Evolutionary conservation across 352 stramenopile genomes (phyloP), one percentile per base, ranked within the genome.

Genomic region (Pythium biforme): DNA sequence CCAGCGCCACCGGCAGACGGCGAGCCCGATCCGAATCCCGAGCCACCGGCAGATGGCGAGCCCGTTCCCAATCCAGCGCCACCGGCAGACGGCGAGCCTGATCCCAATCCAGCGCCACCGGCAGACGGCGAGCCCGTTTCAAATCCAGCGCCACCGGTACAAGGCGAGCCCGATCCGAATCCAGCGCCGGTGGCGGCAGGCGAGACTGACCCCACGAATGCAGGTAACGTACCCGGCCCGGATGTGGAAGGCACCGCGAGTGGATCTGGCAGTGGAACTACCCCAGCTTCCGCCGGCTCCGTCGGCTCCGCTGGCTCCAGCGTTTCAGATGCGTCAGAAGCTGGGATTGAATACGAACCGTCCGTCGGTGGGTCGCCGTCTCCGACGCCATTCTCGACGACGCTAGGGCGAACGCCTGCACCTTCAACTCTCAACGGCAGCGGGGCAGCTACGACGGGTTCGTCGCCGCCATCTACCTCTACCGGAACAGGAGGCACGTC

Each of bases 391-490:
- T 2, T 17, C 4, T 29, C 47, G 11, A 46, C 46, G 11, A 55
- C 47, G 48, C 57, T 55, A 17, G 25, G 20, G 20, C 37, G 43
- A 48, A 51, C 43, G 9, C 55, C 23, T 15, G 31, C 56, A 15
- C 56, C 46, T 4, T 55, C 47, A 0, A 23, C 33, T 25, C 26
- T 51, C 15, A 31, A 33, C 1, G 25, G n/a, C 23, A 20, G 12
- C 25, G 43, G 12, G 34, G 50, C 31, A n/a, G 7, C 37, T 3
- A 5, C 37, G 11, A n/a, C 37, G 37, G 14, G 11, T 20, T n/a
- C 37, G 37, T 43, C 37, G 10, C 7, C 37, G 3, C 17, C 37
- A 43, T n/a, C 39, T 8, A 10, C 39, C 15, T 47, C n/a, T 6
- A 47, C 40, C 3, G 23, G 15, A 15, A 49, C 37, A 4, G 27